A percentile compares a stretch with the other conserved stretches of the same genome.
phyloP scores from a whole-genome alignment of 441 rosid species.

The Manihot esculenta region DNA sequence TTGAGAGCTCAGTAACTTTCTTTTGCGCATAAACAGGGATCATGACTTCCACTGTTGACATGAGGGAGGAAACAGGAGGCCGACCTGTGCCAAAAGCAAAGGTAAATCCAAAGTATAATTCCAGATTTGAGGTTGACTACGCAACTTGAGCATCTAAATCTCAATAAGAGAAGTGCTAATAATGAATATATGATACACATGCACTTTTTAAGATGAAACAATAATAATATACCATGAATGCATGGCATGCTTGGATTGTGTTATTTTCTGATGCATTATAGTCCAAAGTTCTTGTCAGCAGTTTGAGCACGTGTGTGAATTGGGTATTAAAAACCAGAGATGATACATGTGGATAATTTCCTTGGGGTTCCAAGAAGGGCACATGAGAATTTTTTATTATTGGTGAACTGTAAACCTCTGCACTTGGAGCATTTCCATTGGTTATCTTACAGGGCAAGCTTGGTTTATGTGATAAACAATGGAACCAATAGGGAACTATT shows the following conservation, averaged over 20 bases:
- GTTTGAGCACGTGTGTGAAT: neutral
- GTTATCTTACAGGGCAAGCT: neutral
- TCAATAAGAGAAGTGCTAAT: neutral
- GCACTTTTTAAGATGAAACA: neutral
- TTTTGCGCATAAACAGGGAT: slow-evolving; percentile 40
- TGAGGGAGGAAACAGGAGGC: slow-evolving; percentile 75
- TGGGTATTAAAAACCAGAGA: neutral
- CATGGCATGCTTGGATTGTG: neutral
- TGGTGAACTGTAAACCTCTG: neutral
- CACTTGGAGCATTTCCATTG: neutral
- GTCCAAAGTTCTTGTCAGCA: neutral
- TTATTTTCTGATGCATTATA: neutral
- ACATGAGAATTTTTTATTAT: neutral
- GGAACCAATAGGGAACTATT: neutral
- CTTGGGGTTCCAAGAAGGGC: neutral
- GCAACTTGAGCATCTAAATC: neutral
- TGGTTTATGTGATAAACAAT: neutral
- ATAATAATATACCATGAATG: neutral
- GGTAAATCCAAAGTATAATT: slow-evolving; percentile 32
- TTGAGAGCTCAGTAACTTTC: slow-evolving; percentile 6
- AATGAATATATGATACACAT: neutral
- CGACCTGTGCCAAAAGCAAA: slow-evolving; percentile 77
- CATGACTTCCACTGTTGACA: slow-evolving; percentile 66
- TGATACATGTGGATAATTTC: neutral
- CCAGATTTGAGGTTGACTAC: neutral